Percentiles rank a stretch among this genome's conserved stretches.
Evolutionary conservation across 2,329 filamentous ascomycete species (phyloP).

Genomic region (Dendryphion nanum): DNA sequence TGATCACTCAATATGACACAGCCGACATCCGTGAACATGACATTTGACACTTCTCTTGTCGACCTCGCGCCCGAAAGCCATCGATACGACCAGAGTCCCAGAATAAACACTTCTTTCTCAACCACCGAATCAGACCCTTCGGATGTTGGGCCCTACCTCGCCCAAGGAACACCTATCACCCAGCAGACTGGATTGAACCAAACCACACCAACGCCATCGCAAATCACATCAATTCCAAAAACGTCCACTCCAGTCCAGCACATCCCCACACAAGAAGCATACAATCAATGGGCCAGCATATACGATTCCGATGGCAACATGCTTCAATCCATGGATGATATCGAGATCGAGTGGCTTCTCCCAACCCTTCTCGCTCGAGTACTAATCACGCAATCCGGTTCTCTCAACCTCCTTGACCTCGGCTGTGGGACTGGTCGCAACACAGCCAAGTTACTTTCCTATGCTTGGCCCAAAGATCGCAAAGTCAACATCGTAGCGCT

Average conservation of each 20-base stretch:
- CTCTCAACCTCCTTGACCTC: conserved; percentile 55
- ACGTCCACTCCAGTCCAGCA: conserved; percentile 27
- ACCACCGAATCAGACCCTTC: conserved; percentile 34
- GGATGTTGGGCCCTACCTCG: conserved; percentile 10
- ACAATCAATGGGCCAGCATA: conserved; percentile 52
- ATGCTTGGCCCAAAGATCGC: conserved; percentile 19
- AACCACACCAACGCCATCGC: neutral
- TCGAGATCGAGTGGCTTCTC: conserved; percentile 54
- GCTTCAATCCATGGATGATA: conserved; percentile 62
- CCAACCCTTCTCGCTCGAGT: conserved; percentile 46
- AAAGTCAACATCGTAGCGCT: conserved; percentile 50
- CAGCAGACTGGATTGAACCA: conserved; percentile 4
- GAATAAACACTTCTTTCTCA: conserved; percentile 34
- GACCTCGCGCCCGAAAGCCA: conserved; percentile 17
- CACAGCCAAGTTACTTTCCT: conserved; percentile 52
- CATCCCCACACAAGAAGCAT: conserved; percentile 45
- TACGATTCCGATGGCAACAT: conserved; percentile 69
- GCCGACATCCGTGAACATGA: conserved; percentile 33
- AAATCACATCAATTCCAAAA: conserved; percentile 1
- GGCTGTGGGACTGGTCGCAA: conserved; percentile 67
- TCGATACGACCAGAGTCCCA: no score
- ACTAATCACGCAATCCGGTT: conserved; percentile 1
- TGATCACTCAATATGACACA: conserved; percentile 38
- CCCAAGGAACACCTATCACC: conserved; percentile 5
- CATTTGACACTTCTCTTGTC: conserved; percentile 40